Percentiles rank a stretch among this genome's conserved stretches.
Conservation (phyloP, 352 stramenopile genomes). For the Pythium monospermum region DNA sequence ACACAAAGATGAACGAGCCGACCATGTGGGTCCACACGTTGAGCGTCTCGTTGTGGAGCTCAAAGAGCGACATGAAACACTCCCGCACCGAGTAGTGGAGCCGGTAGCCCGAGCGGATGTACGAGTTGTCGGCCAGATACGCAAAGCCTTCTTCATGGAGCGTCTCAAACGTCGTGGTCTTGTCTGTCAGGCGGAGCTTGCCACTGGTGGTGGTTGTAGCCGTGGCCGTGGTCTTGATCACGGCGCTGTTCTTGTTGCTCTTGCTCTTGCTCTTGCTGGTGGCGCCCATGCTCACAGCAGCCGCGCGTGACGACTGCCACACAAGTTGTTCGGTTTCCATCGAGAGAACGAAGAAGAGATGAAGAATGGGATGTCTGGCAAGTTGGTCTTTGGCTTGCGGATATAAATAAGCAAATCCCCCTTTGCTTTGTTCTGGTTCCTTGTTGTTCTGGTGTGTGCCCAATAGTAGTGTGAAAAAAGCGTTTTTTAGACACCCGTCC, state of each 20-base stretch:
- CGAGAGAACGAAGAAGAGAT: neutral
- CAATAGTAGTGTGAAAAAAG: too few relatives aligned
- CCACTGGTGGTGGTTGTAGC: constrained; percentile 5
- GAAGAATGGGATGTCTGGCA: too few relatives aligned
- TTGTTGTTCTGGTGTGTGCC: too few relatives aligned
- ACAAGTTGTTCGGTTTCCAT: constrained; percentile 23
- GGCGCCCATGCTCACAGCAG: neutral
- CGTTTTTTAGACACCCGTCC: neutral
- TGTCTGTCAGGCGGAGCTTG: constrained; percentile 10
- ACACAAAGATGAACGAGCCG: constrained; percentile 80
- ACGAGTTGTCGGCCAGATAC: constrained; percentile 83
- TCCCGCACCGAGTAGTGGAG: constrained; percentile 78
- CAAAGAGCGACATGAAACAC: constrained; percentile 77
- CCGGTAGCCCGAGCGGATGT: constrained; percentile 82
- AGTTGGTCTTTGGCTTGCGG: too few relatives aligned
- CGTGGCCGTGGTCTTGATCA: constrained; percentile 8
- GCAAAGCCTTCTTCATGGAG: constrained; percentile 76
- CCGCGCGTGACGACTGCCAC: constrained; percentile 25
- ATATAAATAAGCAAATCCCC: too few relatives aligned
- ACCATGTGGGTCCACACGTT: constrained; percentile 88
- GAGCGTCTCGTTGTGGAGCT: constrained; percentile 87
- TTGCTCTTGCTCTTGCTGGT: too few relatives aligned
- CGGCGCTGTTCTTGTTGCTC: neutral
- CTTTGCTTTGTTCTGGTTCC: too few relatives aligned
- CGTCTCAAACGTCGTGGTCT: constrained; percentile 68